Percentiles rank a stretch among this genome's conserved stretches.
These are phyloP conservation scores for Penicillium brasilianum DNA, from an alignment of 2,329 filamentous ascomycete species.

Conservation along the genomic window DNA sequence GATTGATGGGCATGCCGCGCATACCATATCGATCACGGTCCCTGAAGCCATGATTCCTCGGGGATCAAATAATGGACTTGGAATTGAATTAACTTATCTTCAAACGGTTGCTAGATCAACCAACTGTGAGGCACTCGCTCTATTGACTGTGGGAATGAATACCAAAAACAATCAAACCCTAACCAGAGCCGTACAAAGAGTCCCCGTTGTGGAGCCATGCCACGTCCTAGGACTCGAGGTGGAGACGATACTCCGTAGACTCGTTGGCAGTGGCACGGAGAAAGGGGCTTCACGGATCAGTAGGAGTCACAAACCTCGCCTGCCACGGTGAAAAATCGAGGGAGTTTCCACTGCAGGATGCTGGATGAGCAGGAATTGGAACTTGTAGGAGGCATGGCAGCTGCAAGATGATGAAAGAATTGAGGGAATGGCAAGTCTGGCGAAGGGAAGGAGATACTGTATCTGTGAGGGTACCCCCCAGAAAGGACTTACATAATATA, in stretches of 20 bases:
- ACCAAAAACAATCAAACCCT: constrained; percentile 16
- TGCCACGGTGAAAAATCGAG: background rate
- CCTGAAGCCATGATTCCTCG: background rate
- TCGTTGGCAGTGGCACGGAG: constrained; percentile 6
- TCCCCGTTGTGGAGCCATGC: constrained; percentile 20
- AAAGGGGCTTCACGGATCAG: background rate
- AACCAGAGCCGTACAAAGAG: constrained; percentile 19
- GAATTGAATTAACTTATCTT: background rate
- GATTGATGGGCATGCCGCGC: background rate
- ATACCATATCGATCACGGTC: background rate
- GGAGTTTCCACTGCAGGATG: background rate
- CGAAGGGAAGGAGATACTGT: background rate
- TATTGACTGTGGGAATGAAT: constrained; percentile 1
- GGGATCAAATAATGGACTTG: background rate
- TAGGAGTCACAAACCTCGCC: background rate
- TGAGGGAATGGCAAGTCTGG: background rate
- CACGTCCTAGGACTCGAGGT: constrained; percentile 18
- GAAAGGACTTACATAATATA: background rate
- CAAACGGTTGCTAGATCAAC: background rate
- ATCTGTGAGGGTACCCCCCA: background rate
- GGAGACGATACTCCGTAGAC: constrained; percentile 9
- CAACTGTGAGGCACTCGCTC: background rate
- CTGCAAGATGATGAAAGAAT: constrained; percentile 1
- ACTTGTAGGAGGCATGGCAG: background rate
- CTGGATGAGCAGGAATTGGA: background rate